phyloP scores from a whole-genome alignment of 306 rosid species.

The Prunus armeniaca region DNA sequence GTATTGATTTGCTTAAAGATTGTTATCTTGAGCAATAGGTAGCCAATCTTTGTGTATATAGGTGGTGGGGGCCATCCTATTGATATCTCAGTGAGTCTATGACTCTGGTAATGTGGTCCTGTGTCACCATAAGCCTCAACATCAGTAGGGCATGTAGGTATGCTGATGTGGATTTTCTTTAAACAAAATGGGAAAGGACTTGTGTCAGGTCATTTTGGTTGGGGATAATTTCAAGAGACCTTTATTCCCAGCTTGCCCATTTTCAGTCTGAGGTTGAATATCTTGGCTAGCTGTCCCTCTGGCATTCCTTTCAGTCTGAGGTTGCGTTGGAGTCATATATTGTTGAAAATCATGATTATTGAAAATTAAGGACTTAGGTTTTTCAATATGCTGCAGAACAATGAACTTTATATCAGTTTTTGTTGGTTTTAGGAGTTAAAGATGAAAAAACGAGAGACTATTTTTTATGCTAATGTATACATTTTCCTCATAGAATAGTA shows the following conservation, averaged over 20 bases:
- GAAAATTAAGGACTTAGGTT: not conserved
- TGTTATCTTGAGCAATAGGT: not conserved
- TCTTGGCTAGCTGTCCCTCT: not conserved
- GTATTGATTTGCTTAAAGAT: not conserved
- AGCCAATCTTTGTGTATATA: not conserved
- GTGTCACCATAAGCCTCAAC: not conserved
- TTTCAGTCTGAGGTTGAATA: not conserved
- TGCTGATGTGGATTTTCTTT: not conserved
- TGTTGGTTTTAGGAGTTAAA: not conserved
- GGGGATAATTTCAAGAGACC: not conserved
- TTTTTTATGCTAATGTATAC: not conserved
- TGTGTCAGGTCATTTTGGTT: not conserved
- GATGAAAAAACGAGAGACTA: not conserved
- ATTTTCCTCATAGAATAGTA: not conserved
- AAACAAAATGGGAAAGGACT: not conserved
- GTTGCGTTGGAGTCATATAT: not conserved
- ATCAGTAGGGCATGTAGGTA: not conserved
- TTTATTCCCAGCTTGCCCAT: not conserved
- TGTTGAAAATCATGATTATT: not conserved
- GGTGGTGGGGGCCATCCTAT: not conserved
- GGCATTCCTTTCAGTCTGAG: not conserved
- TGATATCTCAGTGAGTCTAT: not conserved
- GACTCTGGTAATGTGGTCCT: not conserved
- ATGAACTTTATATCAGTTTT: not conserved
- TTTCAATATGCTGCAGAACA: not conserved